A percentile compares a stretch with the other conserved stretches of the same genome.
These are phyloP conservation scores for Paxillus involutus DNA, from an alignment of 768 basidiomycete species.

Conservation along the genomic window DNA sequence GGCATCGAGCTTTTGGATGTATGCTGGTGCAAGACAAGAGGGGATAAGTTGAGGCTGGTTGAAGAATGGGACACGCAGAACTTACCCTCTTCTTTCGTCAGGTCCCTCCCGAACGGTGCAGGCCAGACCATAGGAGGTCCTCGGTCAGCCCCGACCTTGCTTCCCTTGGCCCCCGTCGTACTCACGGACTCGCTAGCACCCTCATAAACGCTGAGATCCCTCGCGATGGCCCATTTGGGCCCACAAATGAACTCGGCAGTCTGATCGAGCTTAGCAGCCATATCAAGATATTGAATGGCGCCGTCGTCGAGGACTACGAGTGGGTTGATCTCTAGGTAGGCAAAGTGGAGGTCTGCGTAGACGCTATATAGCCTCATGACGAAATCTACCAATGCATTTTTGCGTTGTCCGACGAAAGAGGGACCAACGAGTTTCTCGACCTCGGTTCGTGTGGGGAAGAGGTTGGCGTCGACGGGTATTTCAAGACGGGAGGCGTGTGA, in stretches of 20 bases:
- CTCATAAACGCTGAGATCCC: slow-evolving; percentile 81
- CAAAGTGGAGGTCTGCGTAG: slow-evolving; percentile 98
- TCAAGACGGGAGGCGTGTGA: slow-evolving; percentile 91
- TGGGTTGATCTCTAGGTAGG: slow-evolving; percentile 99
- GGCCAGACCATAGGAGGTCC: slow-evolving; percentile 98
- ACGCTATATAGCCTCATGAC: slow-evolving; percentile 93
- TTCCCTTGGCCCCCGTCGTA: slow-evolving; percentile 33
- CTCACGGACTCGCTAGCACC: slow-evolving; percentile 22
- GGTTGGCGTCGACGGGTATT: slow-evolving; percentile 61
- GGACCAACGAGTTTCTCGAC: slow-evolving; percentile 75
- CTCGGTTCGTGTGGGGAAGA: slow-evolving; percentile 80
- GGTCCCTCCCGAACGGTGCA: slow-evolving; percentile 93
- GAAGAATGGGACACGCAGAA: rapidly evolving
- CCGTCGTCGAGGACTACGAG: slow-evolving; percentile 86
- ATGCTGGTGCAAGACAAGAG: slow-evolving; percentile 46
- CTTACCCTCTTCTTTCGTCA: slow-evolving; percentile 88
- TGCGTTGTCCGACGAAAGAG: slow-evolving; percentile 81
- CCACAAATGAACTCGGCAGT: slow-evolving; percentile 98
- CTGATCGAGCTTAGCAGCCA: slow-evolving; percentile 99
- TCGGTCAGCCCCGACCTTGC: slow-evolving; percentile 78
- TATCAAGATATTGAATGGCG: slow-evolving; percentile 93
- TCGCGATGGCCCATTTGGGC: slow-evolving; percentile 97
- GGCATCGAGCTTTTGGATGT: slow-evolving; percentile 96
- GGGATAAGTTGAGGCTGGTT: neutral
- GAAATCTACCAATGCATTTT: slow-evolving; percentile 93